These are phyloP conservation scores for Alternaria gansuensis DNA, from an alignment of 2,329 filamentous ascomycete species.

Conservation along the genomic window DNA sequence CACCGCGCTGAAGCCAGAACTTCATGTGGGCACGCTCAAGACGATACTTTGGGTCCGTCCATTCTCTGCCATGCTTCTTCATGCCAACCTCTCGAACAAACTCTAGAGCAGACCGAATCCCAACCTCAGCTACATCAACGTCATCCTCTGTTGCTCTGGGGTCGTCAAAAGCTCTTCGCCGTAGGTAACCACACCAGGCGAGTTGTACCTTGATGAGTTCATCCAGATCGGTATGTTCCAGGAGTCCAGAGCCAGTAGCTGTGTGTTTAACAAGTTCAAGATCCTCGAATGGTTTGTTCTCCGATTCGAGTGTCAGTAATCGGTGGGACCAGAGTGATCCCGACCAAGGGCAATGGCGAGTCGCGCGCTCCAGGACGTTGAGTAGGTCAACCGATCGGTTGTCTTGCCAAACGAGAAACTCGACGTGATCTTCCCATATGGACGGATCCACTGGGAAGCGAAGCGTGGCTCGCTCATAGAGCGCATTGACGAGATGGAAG, in stretches of 20 bases:
- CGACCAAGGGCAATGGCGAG: slow-evolving; percentile 91
- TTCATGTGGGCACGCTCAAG: slow-evolving; percentile 92
- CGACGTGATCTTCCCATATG: slow-evolving; percentile 84
- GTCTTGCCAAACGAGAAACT: slow-evolving; percentile 69
- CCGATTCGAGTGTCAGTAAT: slow-evolving; percentile 83
- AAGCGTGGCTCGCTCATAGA: slow-evolving; percentile 81
- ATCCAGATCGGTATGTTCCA: slow-evolving; percentile 86
- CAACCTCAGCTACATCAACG: slow-evolving; percentile 87
- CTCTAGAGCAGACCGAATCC: slow-evolving; percentile 84
- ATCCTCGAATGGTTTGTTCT: slow-evolving; percentile 76
- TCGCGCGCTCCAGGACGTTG: slow-evolving; percentile 79
- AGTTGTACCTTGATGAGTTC: slow-evolving; percentile 90
- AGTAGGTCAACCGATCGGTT: slow-evolving; percentile 64
- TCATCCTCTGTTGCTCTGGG: slow-evolving; percentile 76
- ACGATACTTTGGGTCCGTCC: slow-evolving; percentile 84
- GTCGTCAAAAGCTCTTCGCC: slow-evolving; percentile 80
- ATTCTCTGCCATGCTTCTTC: slow-evolving; percentile 77
- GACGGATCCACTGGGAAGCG: slow-evolving; percentile 76
- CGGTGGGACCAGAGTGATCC: slow-evolving; percentile 90
- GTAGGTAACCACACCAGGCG: slow-evolving; percentile 93
- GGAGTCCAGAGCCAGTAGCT: slow-evolving; percentile 83
- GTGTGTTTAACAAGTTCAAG: slow-evolving; percentile 92
- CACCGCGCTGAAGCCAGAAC: slow-evolving; percentile 84
- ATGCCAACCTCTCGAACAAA: slow-evolving; percentile 81
- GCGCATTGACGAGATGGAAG: slow-evolving; percentile 64